Conservation (phyloP, 495 filamentous ascomycete genomes). For the Penicillium ucsense region DNA sequence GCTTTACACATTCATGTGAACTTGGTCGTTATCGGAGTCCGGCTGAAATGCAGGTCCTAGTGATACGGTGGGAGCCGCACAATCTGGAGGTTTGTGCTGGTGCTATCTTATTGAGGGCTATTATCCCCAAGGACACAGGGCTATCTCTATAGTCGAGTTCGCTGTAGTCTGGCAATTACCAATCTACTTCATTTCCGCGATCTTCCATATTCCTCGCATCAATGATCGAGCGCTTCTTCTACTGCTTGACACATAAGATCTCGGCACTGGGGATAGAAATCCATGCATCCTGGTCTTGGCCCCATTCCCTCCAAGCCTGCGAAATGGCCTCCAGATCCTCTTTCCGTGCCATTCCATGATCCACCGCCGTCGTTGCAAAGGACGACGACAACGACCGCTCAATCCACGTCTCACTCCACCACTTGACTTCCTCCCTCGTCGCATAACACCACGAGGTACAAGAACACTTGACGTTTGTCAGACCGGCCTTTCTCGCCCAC, state of each 20-base stretch:
- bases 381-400: conserved; percentile 29
- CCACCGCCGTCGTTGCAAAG: conserved; percentile 29
- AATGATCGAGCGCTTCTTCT: not conserved
- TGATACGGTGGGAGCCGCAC: too few relatives aligned
- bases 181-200: not conserved
- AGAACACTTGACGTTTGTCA: conserved; percentile 26
- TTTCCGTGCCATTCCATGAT: conserved; percentile 25
- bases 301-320: conserved; percentile 35
- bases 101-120: too few relatives aligned
- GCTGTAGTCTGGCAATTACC: not conserved
- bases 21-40: too few relatives aligned
- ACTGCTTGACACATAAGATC: conserved; percentile 33
- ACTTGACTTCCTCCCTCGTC: conserved; percentile 30
- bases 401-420: conserved; percentile 39
- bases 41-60: too few relatives aligned
- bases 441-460: conserved; percentile 39
- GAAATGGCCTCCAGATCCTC: conserved; percentile 36
- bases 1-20: too few relatives aligned
- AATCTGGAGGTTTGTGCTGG: too few relatives aligned
- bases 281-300: conserved; percentile 37
- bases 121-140: too few relatives aligned
- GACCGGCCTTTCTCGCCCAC: conserved; percentile 42
- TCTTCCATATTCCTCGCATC: not conserved
- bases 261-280: conserved; percentile 36
- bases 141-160: too few relatives aligned